A percentile compares a stretch with the other conserved stretches of the same genome.
phyloP scores from a whole-genome alignment of 306 rosid species.

The Sicyos edulis region DNA sequence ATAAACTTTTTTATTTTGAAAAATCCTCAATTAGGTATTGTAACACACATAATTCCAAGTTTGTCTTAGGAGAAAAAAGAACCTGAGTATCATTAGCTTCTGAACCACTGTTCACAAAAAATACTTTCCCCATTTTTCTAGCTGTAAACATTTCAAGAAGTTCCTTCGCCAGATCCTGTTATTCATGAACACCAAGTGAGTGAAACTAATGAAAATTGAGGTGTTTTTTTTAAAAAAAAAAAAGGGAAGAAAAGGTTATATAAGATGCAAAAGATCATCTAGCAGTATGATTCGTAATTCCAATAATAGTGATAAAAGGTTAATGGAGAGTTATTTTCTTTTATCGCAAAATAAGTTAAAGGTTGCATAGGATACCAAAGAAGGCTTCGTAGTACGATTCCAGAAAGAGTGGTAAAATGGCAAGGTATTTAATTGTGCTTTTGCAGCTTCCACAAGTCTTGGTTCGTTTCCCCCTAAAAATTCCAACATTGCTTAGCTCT shows the following conservation, averaged over 20 bases:
- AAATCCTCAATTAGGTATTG: not conserved
- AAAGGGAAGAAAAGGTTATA: slow-evolving; percentile 1
- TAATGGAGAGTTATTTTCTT: not conserved
- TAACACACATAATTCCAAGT: not conserved
- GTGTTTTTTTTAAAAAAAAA: not conserved
- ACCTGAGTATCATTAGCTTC: slow-evolving; percentile 99
- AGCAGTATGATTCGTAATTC: slow-evolving; percentile 63
- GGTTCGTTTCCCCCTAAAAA: slow-evolving; percentile 81
- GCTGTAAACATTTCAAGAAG: slow-evolving; percentile 72
- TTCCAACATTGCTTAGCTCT: slow-evolving; percentile 8
- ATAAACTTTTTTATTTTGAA: not conserved
- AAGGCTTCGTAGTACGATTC: slow-evolving; percentile 93
- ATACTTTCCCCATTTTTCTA: slow-evolving; percentile 77
- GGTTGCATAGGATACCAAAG: slow-evolving; percentile 54
- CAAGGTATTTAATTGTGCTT: slow-evolving; percentile 66
- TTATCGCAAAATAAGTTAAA: not conserved
- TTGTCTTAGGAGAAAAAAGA: slow-evolving; percentile 22
- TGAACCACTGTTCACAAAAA: slow-evolving; percentile 86
- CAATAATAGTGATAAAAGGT: slow-evolving; percentile 81
- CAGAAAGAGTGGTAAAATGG: slow-evolving; percentile 98
- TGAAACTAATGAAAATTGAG: not conserved
- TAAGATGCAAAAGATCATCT: slow-evolving; percentile 63
- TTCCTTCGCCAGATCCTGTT: slow-evolving; percentile 83
- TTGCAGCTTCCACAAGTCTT: slow-evolving; percentile 85
- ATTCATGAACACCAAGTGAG: not conserved